Evolutionary conservation across 768 basidiomycete species (phyloP).

Genomic region (Clavaria fumosa): DNA sequence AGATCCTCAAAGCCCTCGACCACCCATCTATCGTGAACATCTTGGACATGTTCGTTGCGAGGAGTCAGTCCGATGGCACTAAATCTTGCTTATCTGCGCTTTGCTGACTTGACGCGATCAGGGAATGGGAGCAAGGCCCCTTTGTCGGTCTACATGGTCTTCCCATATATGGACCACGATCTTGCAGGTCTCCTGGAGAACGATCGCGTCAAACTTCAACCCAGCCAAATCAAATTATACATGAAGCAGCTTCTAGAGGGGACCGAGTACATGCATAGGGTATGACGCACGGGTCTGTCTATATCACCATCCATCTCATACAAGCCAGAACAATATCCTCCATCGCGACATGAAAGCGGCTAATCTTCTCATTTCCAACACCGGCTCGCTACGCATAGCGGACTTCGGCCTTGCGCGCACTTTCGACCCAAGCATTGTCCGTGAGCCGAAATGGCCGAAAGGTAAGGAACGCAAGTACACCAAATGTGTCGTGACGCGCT

Average conservation of each 20-base stretch:
- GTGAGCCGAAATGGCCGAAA: constrained; percentile 24
- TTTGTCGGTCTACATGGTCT: constrained; percentile 92
- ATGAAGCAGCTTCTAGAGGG: constrained; percentile 95
- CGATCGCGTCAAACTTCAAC: constrained; percentile 66
- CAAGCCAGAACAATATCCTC: constrained; percentile 73
- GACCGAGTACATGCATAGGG: constrained; percentile 89
- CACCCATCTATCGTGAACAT: constrained; percentile 81
- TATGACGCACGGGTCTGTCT: constrained; percentile 24
- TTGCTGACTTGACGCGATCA: constrained; percentile 13
- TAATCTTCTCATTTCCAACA: constrained; percentile 84
- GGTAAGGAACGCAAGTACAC: constrained; percentile 67
- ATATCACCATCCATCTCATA: constrained; percentile 7
- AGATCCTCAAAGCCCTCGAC: constrained; percentile 79
- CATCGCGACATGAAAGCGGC: constrained; percentile 99
- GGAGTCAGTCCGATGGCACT: constrained; percentile 43
- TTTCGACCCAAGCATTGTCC: constrained; percentile 37
- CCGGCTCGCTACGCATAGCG: constrained; percentile 71
- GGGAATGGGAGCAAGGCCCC: constrained; percentile 49
- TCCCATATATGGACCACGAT: constrained; percentile 99
- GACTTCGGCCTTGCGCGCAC: constrained; percentile 94
- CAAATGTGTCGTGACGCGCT: constrained; percentile 87
- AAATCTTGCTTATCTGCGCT: not conserved
- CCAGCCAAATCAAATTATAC: constrained; percentile 86
- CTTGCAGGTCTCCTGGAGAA: constrained; percentile 90
- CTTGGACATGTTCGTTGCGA: constrained; percentile 82